These are phyloP conservation scores for Capsella rubella DNA, from an alignment of 441 rosid species.

Conservation along the genomic window DNA sequence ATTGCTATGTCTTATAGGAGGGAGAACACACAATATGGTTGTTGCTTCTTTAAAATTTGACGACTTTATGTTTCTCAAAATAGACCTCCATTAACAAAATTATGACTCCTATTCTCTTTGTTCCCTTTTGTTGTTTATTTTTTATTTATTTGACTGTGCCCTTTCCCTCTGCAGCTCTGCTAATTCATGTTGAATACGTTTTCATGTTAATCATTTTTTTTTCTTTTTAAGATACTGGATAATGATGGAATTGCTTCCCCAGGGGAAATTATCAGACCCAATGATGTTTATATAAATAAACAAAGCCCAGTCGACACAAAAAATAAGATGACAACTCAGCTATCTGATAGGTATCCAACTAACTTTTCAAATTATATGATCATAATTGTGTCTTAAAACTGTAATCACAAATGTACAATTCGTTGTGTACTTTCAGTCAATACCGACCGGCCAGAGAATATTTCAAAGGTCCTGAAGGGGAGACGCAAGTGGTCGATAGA, in stretches of 20 bases:
- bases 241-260: conserved; percentile 92
- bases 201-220: conserved; percentile 32
- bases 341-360: conserved; percentile 57
- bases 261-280: conserved; percentile 81
- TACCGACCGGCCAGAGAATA: conserved; percentile 62
- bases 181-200: conserved; percentile 4
- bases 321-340: conserved; percentile 45
- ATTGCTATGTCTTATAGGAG: not conserved
- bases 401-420: conserved; percentile 11
- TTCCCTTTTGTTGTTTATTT: conserved; percentile 8
- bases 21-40: conserved; percentile 9
- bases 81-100: not conserved
- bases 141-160: conserved; percentile 21
- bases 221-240: conserved; percentile 67
- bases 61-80: not conserved
- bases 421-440: conserved; percentile 53
- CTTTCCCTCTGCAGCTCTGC: conserved; percentile 19
- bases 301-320: conserved; percentile 61
- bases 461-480: conserved; percentile 83
- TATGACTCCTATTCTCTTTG: conserved; percentile 6
- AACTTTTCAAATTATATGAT: conserved; percentile 20
- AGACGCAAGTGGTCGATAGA: conserved; percentile 81
- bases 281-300: conserved; percentile 73
- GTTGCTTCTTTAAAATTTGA: conserved; percentile 16
- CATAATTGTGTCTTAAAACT: conserved; percentile 29